phyloP scores from a whole-genome alignment of 164 flowering plant species.

The Platanus orientalis region DNA sequence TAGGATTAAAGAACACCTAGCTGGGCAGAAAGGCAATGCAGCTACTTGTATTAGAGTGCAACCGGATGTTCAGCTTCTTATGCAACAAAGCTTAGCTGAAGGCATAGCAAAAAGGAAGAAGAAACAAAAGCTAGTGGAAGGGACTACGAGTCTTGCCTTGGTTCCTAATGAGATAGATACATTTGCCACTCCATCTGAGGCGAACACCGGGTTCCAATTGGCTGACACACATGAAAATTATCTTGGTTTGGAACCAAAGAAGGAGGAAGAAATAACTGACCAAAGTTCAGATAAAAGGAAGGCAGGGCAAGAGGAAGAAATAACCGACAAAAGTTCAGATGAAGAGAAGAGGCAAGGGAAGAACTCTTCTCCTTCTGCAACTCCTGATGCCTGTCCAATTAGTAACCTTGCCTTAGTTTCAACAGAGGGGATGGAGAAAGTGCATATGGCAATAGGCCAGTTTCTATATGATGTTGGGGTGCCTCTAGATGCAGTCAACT shows the following conservation, averaged over 20 bases:
- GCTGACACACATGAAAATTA: slow-evolving; percentile 24
- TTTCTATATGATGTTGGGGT: slow-evolving; percentile 79
- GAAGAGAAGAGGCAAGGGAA: slow-evolving; percentile 50
- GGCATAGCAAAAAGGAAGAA: slow-evolving; percentile 54
- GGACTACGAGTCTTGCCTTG: slow-evolving; percentile 21
- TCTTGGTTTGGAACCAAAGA: slow-evolving; percentile 22
- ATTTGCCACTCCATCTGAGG: slow-evolving; percentile 29
- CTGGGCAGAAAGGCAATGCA: slow-evolving; percentile 87
- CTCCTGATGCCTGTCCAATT: slow-evolving; percentile 15
- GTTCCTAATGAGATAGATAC: slow-evolving; percentile 19
- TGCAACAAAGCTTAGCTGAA: slow-evolving; percentile 74
- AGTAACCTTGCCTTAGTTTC: slow-evolving; percentile 14
- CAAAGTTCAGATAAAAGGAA: slow-evolving; percentile 38
- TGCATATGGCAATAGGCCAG: slow-evolving; percentile 67
- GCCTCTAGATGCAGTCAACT: slow-evolving; percentile 64
- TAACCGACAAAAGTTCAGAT: slow-evolving; percentile 18
- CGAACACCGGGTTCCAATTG: slow-evolving; percentile 25
- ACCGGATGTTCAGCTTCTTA: slow-evolving; percentile 45
- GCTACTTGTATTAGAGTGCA: slow-evolving; percentile 65
- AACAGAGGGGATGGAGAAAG: slow-evolving; percentile 28
- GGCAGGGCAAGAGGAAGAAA: slow-evolving; percentile 45
- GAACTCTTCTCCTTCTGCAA: slow-evolving; percentile 15
- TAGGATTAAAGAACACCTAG: slow-evolving; percentile 89
- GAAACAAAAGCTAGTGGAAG: slow-evolving; percentile 56
- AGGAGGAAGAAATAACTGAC: slow-evolving; percentile 31